These are phyloP conservation scores for Globisporangium parvum DNA, from an alignment of 352 stramenopile genomes.

Conservation along the genomic window DNA sequence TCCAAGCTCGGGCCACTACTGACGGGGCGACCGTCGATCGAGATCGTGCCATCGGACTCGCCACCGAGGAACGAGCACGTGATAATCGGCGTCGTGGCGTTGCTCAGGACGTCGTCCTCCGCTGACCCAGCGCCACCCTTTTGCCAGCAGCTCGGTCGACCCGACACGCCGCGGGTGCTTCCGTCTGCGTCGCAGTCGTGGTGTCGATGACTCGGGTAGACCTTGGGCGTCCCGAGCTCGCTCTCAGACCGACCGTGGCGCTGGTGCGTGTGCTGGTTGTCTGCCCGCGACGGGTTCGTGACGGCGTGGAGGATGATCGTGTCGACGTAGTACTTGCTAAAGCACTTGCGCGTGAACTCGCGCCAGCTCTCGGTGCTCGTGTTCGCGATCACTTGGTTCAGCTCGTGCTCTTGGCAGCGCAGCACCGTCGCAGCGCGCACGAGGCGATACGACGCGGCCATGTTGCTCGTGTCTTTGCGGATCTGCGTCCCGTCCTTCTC, in stretches of 20 bases:
- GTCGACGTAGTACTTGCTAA: slow-evolving; percentile 71
- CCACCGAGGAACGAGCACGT: slow-evolving; percentile 7
- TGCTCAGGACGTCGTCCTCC: slow-evolving; percentile 8
- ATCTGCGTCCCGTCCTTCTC: slow-evolving; percentile 79
- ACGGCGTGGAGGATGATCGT: slow-evolving; percentile 71
- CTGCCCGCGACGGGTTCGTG: slow-evolving; percentile 3
- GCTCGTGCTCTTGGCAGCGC: slow-evolving; percentile 65
- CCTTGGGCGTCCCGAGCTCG: slow-evolving; percentile 7
- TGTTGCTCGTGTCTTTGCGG: slow-evolving; percentile 77
- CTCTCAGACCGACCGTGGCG: slow-evolving; percentile 9
- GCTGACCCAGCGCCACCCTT: slow-evolving; percentile 12
- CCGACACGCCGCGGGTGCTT: background rate
- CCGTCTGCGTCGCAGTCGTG: slow-evolving; percentile 11
- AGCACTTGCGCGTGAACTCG: slow-evolving; percentile 70
- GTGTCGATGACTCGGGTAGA: slow-evolving; percentile 4
- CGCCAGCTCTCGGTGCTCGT: slow-evolving; percentile 68
- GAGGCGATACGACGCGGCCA: slow-evolving; percentile 54
- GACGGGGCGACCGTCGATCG: slow-evolving; percentile 15
- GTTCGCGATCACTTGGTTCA: slow-evolving; percentile 69
- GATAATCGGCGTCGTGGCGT: background rate
- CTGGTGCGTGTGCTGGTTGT: slow-evolving; percentile 19
- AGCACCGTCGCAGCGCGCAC: slow-evolving; percentile 65
- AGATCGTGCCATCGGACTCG: slow-evolving; percentile 1
- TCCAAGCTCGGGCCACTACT: slow-evolving; percentile 1
- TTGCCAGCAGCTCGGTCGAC: slow-evolving; percentile 19